Evolutionary conservation across 345 rosid genomes (phyloP).

Genomic region (Aurinia saxatilis): DNA sequence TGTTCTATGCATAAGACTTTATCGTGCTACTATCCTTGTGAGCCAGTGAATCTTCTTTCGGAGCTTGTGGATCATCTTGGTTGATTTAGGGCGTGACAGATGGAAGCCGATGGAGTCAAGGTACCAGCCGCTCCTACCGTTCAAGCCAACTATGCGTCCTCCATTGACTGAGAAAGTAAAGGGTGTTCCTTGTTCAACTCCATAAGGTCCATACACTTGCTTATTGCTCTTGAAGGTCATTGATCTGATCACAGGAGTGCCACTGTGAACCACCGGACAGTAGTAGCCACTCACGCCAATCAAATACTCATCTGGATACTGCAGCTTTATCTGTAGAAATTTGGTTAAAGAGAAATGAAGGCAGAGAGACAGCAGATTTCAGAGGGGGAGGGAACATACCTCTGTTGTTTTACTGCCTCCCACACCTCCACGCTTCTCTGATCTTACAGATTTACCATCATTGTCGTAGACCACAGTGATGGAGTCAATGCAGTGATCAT

Average conservation of each 20-base stretch:
- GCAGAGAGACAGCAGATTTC: neutral
- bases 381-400: conserved; percentile 31
- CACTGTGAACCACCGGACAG: conserved; percentile 48
- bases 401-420: conserved; percentile 48
- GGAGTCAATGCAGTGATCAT: conserved; percentile 66
- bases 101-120: conserved; percentile 62
- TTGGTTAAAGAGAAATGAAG: neutral
- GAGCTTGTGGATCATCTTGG: conserved; percentile 43
- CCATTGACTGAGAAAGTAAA: conserved; percentile 52
- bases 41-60: conserved; percentile 45
- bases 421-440: conserved; percentile 64
- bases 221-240: conserved; percentile 58
- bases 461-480: conserved; percentile 51
- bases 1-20: neutral
- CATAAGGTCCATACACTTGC: conserved; percentile 59
- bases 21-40: conserved; percentile 26
- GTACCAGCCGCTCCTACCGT: conserved; percentile 70
- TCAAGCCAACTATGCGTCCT: conserved; percentile 52
- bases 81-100: conserved; percentile 36
- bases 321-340: conserved; percentile 53
- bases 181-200: conserved; percentile 69
- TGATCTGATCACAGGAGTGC: conserved; percentile 61
- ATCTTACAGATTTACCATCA: conserved; percentile 44
- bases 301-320: conserved; percentile 64
- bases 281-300: conserved; percentile 52